Evolutionary conservation across 164 flowering plant genomes (phyloP).

Genomic region (Annona squamosa): DNA sequence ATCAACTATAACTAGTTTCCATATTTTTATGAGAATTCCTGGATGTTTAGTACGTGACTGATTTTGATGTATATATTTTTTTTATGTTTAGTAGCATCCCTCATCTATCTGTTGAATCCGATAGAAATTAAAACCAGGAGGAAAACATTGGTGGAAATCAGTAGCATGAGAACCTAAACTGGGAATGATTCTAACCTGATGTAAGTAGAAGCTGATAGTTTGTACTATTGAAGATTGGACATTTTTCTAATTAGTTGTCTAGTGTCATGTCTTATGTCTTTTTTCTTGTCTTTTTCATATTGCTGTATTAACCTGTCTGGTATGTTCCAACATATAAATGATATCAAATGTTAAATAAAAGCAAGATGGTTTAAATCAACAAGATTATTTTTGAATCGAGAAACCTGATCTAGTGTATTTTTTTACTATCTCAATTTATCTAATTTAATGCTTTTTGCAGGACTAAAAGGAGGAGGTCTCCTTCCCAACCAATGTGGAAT

Average conservation of each 20-base stretch:
- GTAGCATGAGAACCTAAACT: slow-evolving; percentile 27
- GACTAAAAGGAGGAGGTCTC: slow-evolving; percentile 1
- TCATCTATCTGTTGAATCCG: slow-evolving; percentile 18
- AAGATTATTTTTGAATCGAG: too few relatives aligned
- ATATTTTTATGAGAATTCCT: background rate
- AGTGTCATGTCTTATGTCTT: background rate
- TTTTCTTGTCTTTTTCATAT: too few relatives aligned
- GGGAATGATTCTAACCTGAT: slow-evolving; percentile 37
- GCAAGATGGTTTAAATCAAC: too few relatives aligned
- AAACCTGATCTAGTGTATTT: too few relatives aligned
- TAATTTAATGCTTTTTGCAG: background rate
- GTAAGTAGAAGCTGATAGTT: background rate
- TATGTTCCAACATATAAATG: too few relatives aligned
- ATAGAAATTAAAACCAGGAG: slow-evolving; percentile 32
- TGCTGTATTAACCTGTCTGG: too few relatives aligned
- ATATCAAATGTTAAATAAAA: too few relatives aligned
- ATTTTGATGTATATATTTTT: background rate
- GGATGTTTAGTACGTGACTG: background rate
- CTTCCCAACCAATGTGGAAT: background rate
- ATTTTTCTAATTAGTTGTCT: background rate
- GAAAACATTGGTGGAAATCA: slow-evolving; percentile 23
- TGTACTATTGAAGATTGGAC: background rate
- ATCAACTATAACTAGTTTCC: background rate
- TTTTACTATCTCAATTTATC: background rate
- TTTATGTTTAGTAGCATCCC: background rate